phyloP scores from a whole-genome alignment of 73 alveolate genomes.

The Blepharisma stoltei region DNA sequence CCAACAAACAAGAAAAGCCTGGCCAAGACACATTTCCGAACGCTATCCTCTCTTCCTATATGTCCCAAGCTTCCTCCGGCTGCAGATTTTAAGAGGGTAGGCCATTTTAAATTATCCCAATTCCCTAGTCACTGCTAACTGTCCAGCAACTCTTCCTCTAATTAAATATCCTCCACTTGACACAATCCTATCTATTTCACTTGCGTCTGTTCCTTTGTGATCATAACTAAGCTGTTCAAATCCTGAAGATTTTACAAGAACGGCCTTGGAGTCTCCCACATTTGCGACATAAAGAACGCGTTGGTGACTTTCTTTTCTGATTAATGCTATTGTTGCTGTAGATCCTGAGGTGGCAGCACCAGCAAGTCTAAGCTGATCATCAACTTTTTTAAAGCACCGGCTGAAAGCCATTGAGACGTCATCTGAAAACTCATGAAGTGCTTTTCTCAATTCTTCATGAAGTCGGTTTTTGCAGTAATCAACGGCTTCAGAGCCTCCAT shows the following conservation, averaged over 20 bases:
- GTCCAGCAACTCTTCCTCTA: slow-evolving; percentile 19
- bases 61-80: too few relatives aligned
- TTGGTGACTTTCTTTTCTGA: slow-evolving; percentile 62
- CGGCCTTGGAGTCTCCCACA: slow-evolving; percentile 79
- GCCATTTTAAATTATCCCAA: too few relatives aligned
- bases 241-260: slow-evolving; percentile 55
- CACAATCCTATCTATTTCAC: slow-evolving; percentile 61
- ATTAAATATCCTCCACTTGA: slow-evolving; percentile 15
- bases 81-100: too few relatives aligned
- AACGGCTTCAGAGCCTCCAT: slow-evolving; percentile 16
- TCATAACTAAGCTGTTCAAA: slow-evolving; percentile 69
- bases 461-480: not conserved
- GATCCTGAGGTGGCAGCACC: slow-evolving; percentile 69
- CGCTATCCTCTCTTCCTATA: too few relatives aligned
- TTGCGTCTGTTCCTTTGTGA: slow-evolving; percentile 67
- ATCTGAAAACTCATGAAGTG: not conserved
- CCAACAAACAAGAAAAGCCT: too few relatives aligned
- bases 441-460: not conserved
- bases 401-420: slow-evolving; percentile 36
- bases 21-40: too few relatives aligned
- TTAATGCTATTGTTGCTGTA: slow-evolving; percentile 75
- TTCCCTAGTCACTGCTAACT: not conserved
- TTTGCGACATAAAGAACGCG: slow-evolving; percentile 67
- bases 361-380: slow-evolving; percentile 41
- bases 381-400: slow-evolving; percentile 39